A percentile compares a stretch with the other conserved stretches of the same genome.
Evolutionary conservation across 352 stramenopile genomes (phyloP).

Genomic region (Globisporangium middletonii): DNA sequence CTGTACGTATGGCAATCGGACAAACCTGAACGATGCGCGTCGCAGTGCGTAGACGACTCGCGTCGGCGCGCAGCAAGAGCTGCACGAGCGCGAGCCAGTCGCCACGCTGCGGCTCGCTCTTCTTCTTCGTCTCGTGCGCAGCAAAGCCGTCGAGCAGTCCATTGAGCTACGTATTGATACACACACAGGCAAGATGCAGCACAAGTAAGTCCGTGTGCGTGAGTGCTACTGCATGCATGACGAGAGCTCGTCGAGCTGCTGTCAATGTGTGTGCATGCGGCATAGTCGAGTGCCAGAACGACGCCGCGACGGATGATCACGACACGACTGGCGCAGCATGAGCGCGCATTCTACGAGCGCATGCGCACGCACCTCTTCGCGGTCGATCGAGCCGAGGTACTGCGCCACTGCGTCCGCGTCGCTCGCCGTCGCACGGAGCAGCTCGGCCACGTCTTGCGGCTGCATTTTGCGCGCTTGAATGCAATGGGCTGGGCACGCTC

Average conservation of each 20-base stretch:
- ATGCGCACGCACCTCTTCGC: constrained; percentile 36
- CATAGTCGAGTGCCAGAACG: constrained; percentile 12
- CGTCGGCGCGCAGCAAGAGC: constrained; percentile 47
- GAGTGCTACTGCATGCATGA: neutral
- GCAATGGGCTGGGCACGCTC: too few species aligned
- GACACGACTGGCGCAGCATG: too few species aligned
- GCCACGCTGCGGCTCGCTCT: constrained; percentile 30
- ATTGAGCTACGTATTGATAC: constrained; percentile 32
- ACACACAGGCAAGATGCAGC: neutral
- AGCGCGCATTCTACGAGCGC: constrained; percentile 23
- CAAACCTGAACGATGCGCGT: constrained; percentile 47
- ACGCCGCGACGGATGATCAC: too few species aligned
- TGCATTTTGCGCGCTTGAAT: neutral
- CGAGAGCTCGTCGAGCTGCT: neutral
- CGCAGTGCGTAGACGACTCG: constrained; percentile 43
- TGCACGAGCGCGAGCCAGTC: constrained; percentile 65
- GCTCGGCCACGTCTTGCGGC: constrained; percentile 35
- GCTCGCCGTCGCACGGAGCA: constrained; percentile 55
- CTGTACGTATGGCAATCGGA: neutral
- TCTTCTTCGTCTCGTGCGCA: constrained; percentile 34
- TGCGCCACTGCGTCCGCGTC: constrained; percentile 56
- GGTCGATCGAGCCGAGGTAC: constrained; percentile 53
- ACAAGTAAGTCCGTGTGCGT: neutral
- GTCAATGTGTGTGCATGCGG: constrained; percentile 15
- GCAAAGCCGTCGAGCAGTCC: constrained; percentile 53